Conservation (phyloP, 2,329 filamentous ascomycete genomes). For the Daldinia sp. region DNA sequence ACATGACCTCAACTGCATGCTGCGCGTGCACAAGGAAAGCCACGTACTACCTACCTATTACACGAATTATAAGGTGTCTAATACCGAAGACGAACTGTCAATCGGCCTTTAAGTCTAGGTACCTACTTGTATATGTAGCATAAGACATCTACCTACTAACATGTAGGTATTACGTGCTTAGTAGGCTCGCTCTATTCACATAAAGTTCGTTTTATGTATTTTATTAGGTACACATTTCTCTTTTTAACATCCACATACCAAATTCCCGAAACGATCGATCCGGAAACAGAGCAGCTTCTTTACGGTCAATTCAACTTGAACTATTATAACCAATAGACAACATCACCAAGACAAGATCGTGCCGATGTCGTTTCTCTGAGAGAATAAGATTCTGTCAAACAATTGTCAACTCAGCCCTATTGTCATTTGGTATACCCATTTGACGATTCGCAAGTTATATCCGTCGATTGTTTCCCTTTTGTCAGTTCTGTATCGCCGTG, state of each 20-base stretch:
- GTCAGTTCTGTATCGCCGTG: slow-evolving; percentile 5
- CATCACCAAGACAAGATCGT: neutral
- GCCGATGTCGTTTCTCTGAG: too few relatives aligned
- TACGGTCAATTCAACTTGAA: too few relatives aligned
- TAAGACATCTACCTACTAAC: too few relatives aligned
- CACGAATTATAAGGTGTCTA: neutral
- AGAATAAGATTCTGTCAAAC: too few relatives aligned
- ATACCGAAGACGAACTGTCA: neutral
- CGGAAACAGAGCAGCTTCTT: neutral
- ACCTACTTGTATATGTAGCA: too few relatives aligned
- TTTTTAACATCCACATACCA: neutral
- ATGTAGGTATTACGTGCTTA: too few relatives aligned
- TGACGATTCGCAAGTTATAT: neutral
- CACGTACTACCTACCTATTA: too few relatives aligned
- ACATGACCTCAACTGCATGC: neutral
- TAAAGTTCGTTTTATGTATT: neutral
- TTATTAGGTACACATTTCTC: neutral
- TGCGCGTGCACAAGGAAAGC: neutral
- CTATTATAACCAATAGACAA: neutral
- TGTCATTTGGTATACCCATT: slow-evolving; percentile 2
- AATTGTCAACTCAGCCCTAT: slow-evolving; percentile 25
- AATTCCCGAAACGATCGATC: neutral
- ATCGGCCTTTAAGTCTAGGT: neutral
- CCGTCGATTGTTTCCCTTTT: slow-evolving; percentile 2
- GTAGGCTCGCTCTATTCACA: too few relatives aligned